Evolutionary conservation across 73 alveolate genomes (phyloP).

Genomic region (Stentor roeselii): DNA sequence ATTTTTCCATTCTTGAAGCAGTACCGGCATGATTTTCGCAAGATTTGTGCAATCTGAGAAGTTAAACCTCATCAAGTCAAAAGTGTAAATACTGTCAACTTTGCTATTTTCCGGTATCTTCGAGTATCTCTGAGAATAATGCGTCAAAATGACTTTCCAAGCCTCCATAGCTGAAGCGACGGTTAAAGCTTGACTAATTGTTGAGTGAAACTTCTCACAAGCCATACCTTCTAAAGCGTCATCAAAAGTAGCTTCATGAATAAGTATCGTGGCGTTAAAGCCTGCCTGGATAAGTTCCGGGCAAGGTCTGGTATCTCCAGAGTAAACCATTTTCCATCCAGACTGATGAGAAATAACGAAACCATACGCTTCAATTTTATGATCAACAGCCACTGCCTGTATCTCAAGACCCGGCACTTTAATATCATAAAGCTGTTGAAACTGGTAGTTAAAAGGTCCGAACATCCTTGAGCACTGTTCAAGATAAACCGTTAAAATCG

Average conservation of each 20-base stretch:
- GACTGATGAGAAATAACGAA: background rate
- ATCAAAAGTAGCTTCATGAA: slow-evolving; percentile 98
- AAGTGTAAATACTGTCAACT: background rate
- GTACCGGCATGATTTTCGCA: background rate
- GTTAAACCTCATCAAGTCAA: slow-evolving; percentile 18
- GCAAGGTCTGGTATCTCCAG: slow-evolving; percentile 89
- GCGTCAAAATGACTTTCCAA: slow-evolving; percentile 87
- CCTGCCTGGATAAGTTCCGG: slow-evolving; percentile 76
- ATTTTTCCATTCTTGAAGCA: background rate
- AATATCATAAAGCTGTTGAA: slow-evolving; percentile 15
- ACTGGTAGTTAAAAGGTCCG: slow-evolving; percentile 76
- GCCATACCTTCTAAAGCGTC: slow-evolving; percentile 84
- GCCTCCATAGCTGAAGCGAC: slow-evolving; percentile 71
- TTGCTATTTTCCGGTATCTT: slow-evolving; percentile 48
- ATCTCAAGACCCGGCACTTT: background rate
- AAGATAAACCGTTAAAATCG: slow-evolving; percentile 69
- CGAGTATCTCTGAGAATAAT: slow-evolving; percentile 91
- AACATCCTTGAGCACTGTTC: slow-evolving; percentile 59
- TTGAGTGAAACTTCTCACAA: slow-evolving; percentile 84
- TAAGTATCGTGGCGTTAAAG: slow-evolving; percentile 77
- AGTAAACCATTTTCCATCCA: slow-evolving; percentile 39
- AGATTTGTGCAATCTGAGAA: background rate
- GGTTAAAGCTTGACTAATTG: slow-evolving; percentile 88
- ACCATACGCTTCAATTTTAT: slow-evolving; percentile 28
- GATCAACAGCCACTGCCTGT: background rate